A percentile compares a stretch with the other conserved stretches of the same genome.
Evolutionary conservation across 352 stramenopile genomes (phyloP).

Genomic region (Globisporangium nodosum): DNA sequence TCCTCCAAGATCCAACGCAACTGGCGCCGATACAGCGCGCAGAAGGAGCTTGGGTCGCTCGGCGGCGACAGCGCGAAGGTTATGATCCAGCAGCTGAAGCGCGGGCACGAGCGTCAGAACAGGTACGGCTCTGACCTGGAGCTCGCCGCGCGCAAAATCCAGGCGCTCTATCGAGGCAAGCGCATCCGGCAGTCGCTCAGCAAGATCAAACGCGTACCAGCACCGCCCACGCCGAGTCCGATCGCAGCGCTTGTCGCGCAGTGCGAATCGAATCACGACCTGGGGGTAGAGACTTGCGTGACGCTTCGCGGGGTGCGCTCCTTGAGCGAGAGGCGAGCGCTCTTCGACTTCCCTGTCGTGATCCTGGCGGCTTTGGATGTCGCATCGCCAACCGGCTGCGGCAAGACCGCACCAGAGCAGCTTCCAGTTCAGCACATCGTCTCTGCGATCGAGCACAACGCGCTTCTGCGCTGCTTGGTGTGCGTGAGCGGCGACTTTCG

Average conservation of each 20-base stretch:
- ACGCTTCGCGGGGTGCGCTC: constrained; percentile 17
- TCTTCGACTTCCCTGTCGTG: constrained; percentile 46
- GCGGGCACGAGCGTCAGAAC: constrained; percentile 27
- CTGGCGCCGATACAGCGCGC: constrained; percentile 27
- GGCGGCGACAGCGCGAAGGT: constrained; percentile 21
- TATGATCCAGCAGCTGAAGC: constrained; percentile 37
- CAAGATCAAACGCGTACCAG: constrained; percentile 24
- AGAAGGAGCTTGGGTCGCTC: neutral
- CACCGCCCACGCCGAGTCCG: constrained; percentile 17
- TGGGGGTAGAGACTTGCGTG: constrained; percentile 26
- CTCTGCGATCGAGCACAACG: constrained; percentile 42
- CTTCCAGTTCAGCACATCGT: constrained; percentile 29
- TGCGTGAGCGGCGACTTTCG: constrained; percentile 27
- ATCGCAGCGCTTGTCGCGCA: constrained; percentile 24
- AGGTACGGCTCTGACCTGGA: constrained; percentile 16
- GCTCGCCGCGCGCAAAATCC: constrained; percentile 40
- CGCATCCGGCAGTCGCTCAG: constrained; percentile 32
- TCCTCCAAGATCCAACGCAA: constrained; percentile 27
- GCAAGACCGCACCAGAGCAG: neutral
- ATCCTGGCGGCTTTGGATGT: constrained; percentile 14
- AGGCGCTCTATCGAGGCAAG: constrained; percentile 46
- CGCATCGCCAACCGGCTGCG: neutral
- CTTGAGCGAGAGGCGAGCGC: constrained; percentile 31
- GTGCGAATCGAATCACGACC: constrained; percentile 17
- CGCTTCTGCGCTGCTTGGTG: constrained; percentile 33